These are phyloP conservation scores for Daldinia sp. DNA, from an alignment of 2,329 filamentous ascomycete species.

Conservation along the genomic window DNA sequence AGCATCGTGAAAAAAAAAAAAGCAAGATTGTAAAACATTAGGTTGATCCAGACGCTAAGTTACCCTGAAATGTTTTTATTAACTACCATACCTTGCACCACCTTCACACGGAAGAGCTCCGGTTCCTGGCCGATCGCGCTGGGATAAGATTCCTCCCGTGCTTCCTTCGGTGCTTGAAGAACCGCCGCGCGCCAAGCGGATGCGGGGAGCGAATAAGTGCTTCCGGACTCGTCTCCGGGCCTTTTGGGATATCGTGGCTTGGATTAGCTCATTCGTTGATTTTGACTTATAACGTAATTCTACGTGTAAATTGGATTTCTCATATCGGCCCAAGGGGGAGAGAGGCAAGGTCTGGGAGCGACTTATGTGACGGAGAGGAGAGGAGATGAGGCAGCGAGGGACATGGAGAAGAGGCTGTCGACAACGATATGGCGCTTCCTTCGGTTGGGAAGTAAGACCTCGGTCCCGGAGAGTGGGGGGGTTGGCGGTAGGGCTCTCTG, in stretches of 20 bases:
- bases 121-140: neutral
- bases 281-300: neutral
- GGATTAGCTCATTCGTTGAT: neutral
- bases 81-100: neutral
- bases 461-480: conserved; percentile 7
- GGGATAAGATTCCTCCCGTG: neutral
- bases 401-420: neutral
- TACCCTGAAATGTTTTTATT: neutral
- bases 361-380: too few species aligned
- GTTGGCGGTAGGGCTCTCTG: conserved; percentile 14
- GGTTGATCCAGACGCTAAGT: too few species aligned
- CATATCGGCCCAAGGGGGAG: neutral
- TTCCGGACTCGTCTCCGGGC: neutral
- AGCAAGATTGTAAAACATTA: neutral
- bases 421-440: neutral
- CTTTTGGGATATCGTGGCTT: neutral
- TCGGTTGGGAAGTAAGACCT: conserved; percentile 27
- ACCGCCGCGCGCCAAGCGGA: conserved; percentile 21
- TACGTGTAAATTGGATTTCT: neutral
- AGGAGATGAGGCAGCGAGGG: neutral
- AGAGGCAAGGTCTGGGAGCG: neutral
- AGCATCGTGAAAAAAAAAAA: neutral
- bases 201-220: neutral
- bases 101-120: neutral
- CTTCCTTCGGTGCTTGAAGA: conserved; percentile 25